phyloP scores from a whole-genome alignment of 192 early-diverging fungal genomes.

The Thamnidium elegans region DNA sequence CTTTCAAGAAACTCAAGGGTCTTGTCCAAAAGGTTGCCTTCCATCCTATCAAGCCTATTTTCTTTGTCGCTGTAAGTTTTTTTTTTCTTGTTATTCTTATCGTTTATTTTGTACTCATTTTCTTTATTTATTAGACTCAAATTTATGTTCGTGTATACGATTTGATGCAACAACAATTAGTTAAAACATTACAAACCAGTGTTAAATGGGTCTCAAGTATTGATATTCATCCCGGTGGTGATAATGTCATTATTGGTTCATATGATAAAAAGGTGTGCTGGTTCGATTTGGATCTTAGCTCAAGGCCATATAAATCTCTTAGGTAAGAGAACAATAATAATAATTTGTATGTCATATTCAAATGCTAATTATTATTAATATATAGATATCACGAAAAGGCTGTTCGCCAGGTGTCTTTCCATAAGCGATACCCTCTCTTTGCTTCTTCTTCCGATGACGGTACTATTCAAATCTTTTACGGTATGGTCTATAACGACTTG shows the following conservation, averaged over 20 bases:
- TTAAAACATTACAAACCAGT: constrained; percentile 80
- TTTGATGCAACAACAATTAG: constrained; percentile 80
- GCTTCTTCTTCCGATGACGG: constrained; percentile 92
- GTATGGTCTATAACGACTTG: constrained; percentile 96
- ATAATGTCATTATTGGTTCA: constrained; percentile 93
- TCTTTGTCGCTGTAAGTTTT: constrained; percentile 79
- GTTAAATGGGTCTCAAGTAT: constrained; percentile 95
- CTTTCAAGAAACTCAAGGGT: constrained; percentile 89
- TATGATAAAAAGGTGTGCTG: constrained; percentile 95
- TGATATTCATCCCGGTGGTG: constrained; percentile 91
- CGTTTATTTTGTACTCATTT: neutral
- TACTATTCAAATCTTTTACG: constrained; percentile 93
- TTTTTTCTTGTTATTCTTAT: neutral
- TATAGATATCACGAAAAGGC: constrained; percentile 80
- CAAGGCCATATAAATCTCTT: constrained; percentile 91
- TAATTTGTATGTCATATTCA: neutral
- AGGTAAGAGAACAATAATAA: constrained; percentile 38
- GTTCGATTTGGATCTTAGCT: constrained; percentile 95
- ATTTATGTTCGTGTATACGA: constrained; percentile 93
- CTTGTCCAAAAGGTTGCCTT: constrained; percentile 85
- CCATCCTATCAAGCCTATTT: constrained; percentile 89
- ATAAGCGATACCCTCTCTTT: constrained; percentile 89
- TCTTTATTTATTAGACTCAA: constrained; percentile 70
- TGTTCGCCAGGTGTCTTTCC: constrained; percentile 84
- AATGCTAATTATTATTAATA: neutral